phyloP scores from a whole-genome alignment of 148 eudicot genomes.

The Chenopodium suecicum region DNA sequence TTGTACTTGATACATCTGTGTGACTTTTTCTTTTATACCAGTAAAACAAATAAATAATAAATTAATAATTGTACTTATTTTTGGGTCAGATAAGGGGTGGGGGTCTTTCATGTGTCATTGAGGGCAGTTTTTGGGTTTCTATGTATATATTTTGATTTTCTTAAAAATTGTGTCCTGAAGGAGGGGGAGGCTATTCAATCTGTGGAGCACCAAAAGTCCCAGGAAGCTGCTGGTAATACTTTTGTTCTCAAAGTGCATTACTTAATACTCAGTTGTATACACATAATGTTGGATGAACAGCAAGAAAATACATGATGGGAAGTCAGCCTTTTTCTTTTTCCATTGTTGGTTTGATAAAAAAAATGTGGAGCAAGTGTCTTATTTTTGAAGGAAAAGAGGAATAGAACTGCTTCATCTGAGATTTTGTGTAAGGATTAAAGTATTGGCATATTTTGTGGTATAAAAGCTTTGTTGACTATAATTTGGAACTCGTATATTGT shows the following conservation, averaged over 20 bases:
- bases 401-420: background rate
- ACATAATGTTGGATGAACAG: background rate
- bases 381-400: background rate
- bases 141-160: background rate
- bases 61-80: background rate
- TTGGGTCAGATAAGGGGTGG: background rate
- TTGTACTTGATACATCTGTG: background rate
- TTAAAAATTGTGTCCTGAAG: conserved; percentile 16
- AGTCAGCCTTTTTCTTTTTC: background rate
- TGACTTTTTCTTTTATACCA: background rate
- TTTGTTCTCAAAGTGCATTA: background rate
- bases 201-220: conserved; percentile 16
- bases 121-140: background rate
- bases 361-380: background rate
- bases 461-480: background rate
- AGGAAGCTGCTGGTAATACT: conserved; percentile 30
- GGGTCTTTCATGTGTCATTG: too few relatives aligned
- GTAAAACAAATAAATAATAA: too few relatives aligned
- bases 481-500: background rate
- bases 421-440: background rate
- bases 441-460: background rate
- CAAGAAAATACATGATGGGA: background rate
- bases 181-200: conserved; percentile 34
- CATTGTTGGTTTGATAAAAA: background rate
- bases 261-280: background rate